Percentiles rank a stretch among this genome's conserved stretches.
phyloP scores from a whole-genome alignment of 805 yeast genomes.

The Hemisphaericaspora nanyangensis region DNA sequence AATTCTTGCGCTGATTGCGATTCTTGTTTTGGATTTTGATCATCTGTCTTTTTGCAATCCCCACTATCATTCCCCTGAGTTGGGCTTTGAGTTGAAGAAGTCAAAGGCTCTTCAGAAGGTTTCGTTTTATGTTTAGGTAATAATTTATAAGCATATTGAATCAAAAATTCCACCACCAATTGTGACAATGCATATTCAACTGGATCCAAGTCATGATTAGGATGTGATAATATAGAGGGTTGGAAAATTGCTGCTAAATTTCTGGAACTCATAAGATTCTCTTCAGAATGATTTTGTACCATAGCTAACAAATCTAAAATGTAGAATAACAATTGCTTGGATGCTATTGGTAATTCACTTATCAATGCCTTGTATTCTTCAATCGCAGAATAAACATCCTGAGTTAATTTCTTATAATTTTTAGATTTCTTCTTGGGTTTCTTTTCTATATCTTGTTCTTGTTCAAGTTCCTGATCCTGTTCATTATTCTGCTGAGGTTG shows the following conservation, averaged over 20 bases:
- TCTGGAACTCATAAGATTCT: constrained; percentile 86
- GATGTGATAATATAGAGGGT: constrained; percentile 92
- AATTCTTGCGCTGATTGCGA: background rate
- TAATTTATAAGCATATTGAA: constrained; percentile 77
- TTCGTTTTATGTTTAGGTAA: constrained; percentile 39
- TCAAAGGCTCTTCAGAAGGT: background rate
- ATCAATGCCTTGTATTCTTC: constrained; percentile 69
- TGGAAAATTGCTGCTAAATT: constrained; percentile 95
- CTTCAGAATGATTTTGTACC: constrained; percentile 73
- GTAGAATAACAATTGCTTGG: constrained; percentile 80
- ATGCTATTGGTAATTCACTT: constrained; percentile 65
- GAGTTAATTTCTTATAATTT: constrained; percentile 54
- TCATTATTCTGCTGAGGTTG: constrained; percentile 1
- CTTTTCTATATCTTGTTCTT: background rate
- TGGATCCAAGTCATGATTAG: constrained; percentile 88
- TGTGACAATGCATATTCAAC: constrained; percentile 87
- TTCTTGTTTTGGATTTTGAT: background rate
- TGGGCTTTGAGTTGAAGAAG: background rate
- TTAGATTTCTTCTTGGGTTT: constrained; percentile 35
- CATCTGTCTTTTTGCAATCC: background rate
- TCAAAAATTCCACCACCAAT: constrained; percentile 81
- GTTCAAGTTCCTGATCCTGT: background rate
- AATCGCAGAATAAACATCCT: constrained; percentile 65
- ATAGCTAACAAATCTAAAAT: constrained; percentile 81
- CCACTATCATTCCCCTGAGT: background rate